Percentiles rank a stretch among this genome's conserved stretches.
These are phyloP conservation scores for Penicillium olsonii DNA, from an alignment of 2,329 filamentous ascomycete species.

Conservation along the genomic window DNA sequence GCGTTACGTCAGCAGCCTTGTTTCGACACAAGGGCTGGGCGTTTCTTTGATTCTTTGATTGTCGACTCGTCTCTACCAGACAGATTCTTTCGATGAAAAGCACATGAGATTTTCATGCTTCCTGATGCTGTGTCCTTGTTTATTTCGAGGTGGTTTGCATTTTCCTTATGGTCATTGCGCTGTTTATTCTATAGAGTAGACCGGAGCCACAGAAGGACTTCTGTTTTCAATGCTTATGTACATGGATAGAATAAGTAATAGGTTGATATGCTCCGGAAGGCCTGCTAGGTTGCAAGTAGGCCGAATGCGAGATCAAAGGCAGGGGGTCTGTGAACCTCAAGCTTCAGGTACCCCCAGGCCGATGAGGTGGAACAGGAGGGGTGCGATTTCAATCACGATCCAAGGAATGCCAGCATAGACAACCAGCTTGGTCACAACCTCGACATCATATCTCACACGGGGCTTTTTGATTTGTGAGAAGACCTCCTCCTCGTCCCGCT, in stretches of 20 bases:
- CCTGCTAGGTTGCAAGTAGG: conserved; percentile 15
- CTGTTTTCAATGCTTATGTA: conserved; percentile 21
- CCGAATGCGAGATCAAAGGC: neutral
- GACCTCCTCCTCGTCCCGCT: conserved; percentile 70
- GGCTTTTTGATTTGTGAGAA: conserved; percentile 83
- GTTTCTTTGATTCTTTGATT: no score
- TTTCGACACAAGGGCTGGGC: no score
- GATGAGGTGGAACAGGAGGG: conserved; percentile 65
- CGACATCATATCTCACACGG: conserved; percentile 93
- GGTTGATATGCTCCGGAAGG: conserved; percentile 12
- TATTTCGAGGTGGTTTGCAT: no score
- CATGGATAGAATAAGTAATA: conserved; percentile 16
- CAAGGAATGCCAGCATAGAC: conserved; percentile 92
- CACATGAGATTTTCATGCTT: no score
- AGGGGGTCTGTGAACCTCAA: neutral
- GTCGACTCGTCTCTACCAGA: no score
- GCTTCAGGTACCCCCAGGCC: conserved; percentile 25
- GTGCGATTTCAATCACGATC: conserved; percentile 75
- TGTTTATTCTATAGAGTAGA: neutral
- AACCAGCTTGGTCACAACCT: conserved; percentile 94
- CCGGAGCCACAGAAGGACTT: conserved; percentile 10
- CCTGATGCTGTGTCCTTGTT: neutral
- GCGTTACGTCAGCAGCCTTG: neutral
- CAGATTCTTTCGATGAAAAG: no score
- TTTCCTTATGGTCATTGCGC: neutral